phyloP scores from a whole-genome alignment of 768 basidiomycete species.

The Auricularia sp. region DNA sequence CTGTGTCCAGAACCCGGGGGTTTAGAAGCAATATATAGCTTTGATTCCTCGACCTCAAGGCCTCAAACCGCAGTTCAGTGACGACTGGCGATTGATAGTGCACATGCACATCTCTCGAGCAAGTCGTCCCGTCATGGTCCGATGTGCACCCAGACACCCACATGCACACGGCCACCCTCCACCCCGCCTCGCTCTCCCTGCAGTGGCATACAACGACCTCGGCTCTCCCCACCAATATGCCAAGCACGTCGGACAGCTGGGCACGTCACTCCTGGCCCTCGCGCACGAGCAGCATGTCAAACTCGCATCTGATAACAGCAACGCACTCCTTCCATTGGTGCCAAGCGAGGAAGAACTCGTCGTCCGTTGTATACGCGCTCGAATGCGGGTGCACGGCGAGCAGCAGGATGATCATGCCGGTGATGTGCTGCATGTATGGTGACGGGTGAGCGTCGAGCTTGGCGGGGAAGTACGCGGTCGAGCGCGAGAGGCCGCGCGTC shows the following conservation, averaged over 20 bases:
- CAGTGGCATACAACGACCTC: constrained; percentile 65
- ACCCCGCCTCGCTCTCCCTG: constrained; percentile 70
- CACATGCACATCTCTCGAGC: no score
- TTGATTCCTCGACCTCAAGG: no score
- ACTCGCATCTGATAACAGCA: constrained; percentile 57
- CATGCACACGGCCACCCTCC: constrained; percentile 18
- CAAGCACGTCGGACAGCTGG: constrained; percentile 62
- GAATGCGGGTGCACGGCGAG: constrained; percentile 66
- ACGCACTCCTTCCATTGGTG: constrained; percentile 71
- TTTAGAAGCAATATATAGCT: no score
- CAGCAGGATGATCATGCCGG: constrained; percentile 52
- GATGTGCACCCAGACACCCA: no score
- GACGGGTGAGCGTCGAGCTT: constrained; percentile 66
- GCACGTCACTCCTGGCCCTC: constrained; percentile 81
- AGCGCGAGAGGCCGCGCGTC: constrained; percentile 76
- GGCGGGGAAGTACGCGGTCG: constrained; percentile 69
- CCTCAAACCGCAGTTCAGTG: no score
- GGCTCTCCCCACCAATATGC: constrained; percentile 71
- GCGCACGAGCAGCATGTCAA: constrained; percentile 61
- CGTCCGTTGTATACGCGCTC: constrained; percentile 58
- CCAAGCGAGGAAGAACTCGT: constrained; percentile 69
- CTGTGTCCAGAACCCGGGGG: no score
- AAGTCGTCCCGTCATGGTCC: constrained; percentile 28
- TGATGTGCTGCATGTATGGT: constrained; percentile 51
- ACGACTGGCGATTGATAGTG: no score